Evolutionary conservation across 2,329 filamentous ascomycete species (phyloP), one percentile per base, ranked within the genome.

Genomic region (Elsinoe perseae): DNA sequence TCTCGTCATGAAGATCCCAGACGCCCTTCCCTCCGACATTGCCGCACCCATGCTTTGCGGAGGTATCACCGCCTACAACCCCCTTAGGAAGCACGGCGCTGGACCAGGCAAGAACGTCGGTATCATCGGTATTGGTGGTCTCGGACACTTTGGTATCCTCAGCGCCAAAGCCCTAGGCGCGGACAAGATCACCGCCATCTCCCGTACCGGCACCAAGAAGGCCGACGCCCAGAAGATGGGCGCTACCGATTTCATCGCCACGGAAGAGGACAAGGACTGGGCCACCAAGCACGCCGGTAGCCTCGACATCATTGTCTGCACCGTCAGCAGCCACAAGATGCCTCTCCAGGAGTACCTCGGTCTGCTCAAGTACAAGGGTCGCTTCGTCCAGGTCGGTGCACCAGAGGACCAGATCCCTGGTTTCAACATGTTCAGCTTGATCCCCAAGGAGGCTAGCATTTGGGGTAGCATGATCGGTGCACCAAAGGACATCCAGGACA

Each of bases 31-130:
- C 2, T 75, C 72, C 18, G 74, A 73, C 10, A 70, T 76, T 57
- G 80, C 78, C 2, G 79, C 86, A 1, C 86, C 87, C 1, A 81
- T 91, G 73, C 77, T 91, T 25, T 91, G 87, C 66, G 87, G 82
- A 1, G 87, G 88, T 2, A 77, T 91, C 54, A 92, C 87, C 0
- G 79, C 84, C 0, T 92, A 79, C 66, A 79, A 80, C 7, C 87
- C 87, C 0, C 71, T 92, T 6, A 77, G 78, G 48, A 77, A 83
- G 16, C 82, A 85, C 40, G 81, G 80, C 1, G 77, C 80, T 27
- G 86, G 86, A 0, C 82, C 84, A 0, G 86, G 85, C 7, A 87
- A 85, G 68, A 75, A 70, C 1, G 83, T 91, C 0, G 87, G 82
- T 0, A 79, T 91, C 54, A 74, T 88, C n/a, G 86, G 87, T 7